Base-by-base conservation (phyloP, 495 filamentous ascomycete species). In the Saxophila tyrrhenica region DNA sequence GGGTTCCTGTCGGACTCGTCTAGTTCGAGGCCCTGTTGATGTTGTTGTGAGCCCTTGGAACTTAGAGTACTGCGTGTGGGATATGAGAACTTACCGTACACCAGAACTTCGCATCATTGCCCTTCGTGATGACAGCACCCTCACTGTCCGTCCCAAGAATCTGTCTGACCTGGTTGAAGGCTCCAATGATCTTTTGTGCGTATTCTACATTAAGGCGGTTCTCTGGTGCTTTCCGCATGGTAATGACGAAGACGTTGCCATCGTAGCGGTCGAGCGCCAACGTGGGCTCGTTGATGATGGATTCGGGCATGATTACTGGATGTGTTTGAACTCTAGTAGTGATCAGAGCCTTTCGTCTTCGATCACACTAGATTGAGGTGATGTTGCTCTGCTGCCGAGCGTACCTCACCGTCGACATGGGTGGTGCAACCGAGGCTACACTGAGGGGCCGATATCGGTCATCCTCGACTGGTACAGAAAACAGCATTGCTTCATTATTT, bases 21-120 rank as follows among this genome's bases (percentile, higher is more conserved):
- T 2, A 77, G 58, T 20, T 77, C 74, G 16, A 76, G 62, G 20
- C 74, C 74, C 68, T 64, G 21, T 3, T 24, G 10, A 38, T 19
- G 16, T 52, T 17, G 41, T 8, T 44, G 41, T 44, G 20, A 44
- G 41, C 20, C 15, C 9, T 9, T 39, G 35, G 35, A n/a, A n/a
- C 35, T 39, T 39, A 9, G 35, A 9, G 9, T 39, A 39, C n/a
- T 39, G 35, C n/a, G 35, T n/a, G n/a, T n/a, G n/a, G n/a, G n/a
- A n/a, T n/a, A n/a, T n/a, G 29, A 8, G 0, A 35, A 24, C 55
- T 24, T 52, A 64, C 62, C 2, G 74, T 77, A 50, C 72, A 76
- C 71, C 71, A 77, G 52, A 76, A 77, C 51, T 77, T 77, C 2
- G 68, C 62, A 65, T 76, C 72, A 45, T 60, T 72, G 0, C 73